A percentile compares a stretch with the other conserved stretches of the same genome.
phyloP scores from a whole-genome alignment of 2,329 filamentous ascomycete species.

The Trichoderma koningiopsis region DNA sequence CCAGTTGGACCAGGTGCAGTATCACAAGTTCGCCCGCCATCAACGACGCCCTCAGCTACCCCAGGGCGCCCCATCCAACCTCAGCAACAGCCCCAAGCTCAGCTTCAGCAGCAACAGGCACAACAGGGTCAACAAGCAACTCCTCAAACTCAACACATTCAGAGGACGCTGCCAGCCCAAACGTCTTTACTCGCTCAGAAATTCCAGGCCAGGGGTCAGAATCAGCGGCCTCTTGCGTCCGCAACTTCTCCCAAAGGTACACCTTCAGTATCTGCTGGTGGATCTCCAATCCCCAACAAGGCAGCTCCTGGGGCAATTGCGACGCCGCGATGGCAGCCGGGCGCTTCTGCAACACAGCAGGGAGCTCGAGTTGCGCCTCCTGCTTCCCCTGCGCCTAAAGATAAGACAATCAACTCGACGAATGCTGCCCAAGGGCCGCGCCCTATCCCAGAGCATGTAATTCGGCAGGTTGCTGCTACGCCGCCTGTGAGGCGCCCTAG shows the following conservation, averaged over 20 bases:
- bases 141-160: conserved; percentile 12
- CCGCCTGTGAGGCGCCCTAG: conserved; percentile 39
- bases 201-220: conserved; percentile 25
- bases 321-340: conserved; percentile 40
- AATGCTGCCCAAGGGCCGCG: conserved; percentile 39
- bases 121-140: conserved; percentile 16
- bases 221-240: conserved; percentile 38
- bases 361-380: conserved; percentile 33
- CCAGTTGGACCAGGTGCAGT: conserved; percentile 30
- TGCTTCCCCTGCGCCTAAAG: conserved; percentile 34
- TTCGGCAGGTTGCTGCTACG: conserved; percentile 43
- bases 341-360: conserved; percentile 34
- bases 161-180: conserved; percentile 14
- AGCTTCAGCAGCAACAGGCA: conserved; percentile 27
- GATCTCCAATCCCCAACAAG: conserved; percentile 30
- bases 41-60: conserved; percentile 40
- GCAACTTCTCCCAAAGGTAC: conserved; percentile 34
- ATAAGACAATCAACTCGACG: conserved; percentile 36
- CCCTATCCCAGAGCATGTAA: conserved; percentile 46
- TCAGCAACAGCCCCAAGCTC: conserved; percentile 31
- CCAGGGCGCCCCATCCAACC: conserved; percentile 40
- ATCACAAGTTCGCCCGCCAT: conserved; percentile 37
- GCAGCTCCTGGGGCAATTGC: conserved; percentile 1
- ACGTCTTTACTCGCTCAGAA: conserved; percentile 24
- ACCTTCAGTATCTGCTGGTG: conserved; percentile 30